Conservation (phyloP, 2,329 filamentous ascomycete species). For the Trichoderma afroharzianum region DNA sequence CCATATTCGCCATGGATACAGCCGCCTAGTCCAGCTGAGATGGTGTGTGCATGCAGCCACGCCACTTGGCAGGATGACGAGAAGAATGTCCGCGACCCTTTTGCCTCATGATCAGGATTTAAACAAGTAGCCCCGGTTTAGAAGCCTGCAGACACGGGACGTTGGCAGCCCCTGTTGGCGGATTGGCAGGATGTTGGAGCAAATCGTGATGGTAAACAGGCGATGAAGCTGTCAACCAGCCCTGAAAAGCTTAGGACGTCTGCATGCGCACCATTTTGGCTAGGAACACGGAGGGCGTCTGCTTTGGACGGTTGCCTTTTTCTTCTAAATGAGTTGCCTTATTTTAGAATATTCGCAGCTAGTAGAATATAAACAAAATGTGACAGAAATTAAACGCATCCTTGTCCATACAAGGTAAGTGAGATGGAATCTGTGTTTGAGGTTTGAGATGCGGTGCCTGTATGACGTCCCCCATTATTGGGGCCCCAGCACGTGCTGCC, state of each 20-base stretch:
- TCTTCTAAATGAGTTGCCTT: not conserved
- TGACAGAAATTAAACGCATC: not conserved
- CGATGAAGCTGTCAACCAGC: not conserved
- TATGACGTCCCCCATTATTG: not conserved
- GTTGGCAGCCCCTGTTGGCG: not conserved
- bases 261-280: not conserved
- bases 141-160: not conserved
- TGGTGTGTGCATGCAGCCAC: constrained; percentile 19
- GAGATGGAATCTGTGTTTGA: not conserved
- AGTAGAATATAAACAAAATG: not conserved
- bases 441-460: not conserved
- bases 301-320: not conserved
- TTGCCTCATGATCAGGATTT: not conserved
- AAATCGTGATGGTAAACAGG: not conserved
- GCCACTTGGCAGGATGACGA: constrained; percentile 20
- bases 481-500: not conserved
- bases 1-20: not conserved
- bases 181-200: not conserved
- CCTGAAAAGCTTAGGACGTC: not conserved
- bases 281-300: not conserved
- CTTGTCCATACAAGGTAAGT: not conserved
- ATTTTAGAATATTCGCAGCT: not conserved
- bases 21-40: constrained; percentile 16
- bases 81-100: not conserved
- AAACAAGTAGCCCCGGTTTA: not conserved